These are phyloP conservation scores for Colletotrichum spinosum DNA, from an alignment of 2,329 filamentous ascomycete genomes.

Conservation along the genomic window DNA sequence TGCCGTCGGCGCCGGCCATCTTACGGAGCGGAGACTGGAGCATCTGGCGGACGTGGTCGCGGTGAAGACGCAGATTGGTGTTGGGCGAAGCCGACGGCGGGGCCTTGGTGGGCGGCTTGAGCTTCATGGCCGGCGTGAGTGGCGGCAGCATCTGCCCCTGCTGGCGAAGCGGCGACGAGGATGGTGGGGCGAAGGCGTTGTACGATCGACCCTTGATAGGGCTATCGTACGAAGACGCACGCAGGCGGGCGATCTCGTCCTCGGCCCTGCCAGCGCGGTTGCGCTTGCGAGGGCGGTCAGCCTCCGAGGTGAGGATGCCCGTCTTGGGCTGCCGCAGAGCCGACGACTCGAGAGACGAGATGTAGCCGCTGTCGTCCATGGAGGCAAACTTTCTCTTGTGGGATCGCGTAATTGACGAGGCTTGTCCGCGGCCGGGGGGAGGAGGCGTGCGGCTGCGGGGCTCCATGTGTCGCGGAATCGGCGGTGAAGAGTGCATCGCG, in stretches of 20 bases:
- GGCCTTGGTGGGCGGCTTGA: conserved; percentile 70
- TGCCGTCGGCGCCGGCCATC: conserved; percentile 57
- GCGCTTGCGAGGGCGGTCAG: conserved; percentile 83
- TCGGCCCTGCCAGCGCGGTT: conserved; percentile 73
- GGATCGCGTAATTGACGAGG: conserved; percentile 72
- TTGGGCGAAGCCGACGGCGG: conserved; percentile 90
- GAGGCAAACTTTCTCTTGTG: conserved; percentile 83
- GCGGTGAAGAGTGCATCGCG: conserved; percentile 90
- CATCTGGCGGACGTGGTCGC: conserved; percentile 83
- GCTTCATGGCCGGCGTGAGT: conserved; percentile 85
- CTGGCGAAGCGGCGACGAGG: conserved; percentile 76
- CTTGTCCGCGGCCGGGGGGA: conserved; percentile 68
- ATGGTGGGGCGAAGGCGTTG: conserved; percentile 63
- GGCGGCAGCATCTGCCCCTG: conserved; percentile 77
- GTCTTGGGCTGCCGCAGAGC: conserved; percentile 76
- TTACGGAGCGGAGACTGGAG: conserved; percentile 78
- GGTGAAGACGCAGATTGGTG: conserved; percentile 90
- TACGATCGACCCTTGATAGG: conserved; percentile 77
- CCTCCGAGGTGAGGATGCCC: conserved; percentile 79
- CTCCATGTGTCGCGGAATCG: conserved; percentile 71
- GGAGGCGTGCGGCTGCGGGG: conserved; percentile 81
- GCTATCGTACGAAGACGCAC: conserved; percentile 93
- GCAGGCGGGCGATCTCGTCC: conserved; percentile 93
- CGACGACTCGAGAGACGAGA: conserved; percentile 95
- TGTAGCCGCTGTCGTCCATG: conserved; percentile 95